A percentile compares a stretch with the other conserved stretches of the same genome.
These are phyloP conservation scores for Stygiomarasmius scandens DNA, from an alignment of 1,284 basidiomycete genomes.

Conservation along the genomic window DNA sequence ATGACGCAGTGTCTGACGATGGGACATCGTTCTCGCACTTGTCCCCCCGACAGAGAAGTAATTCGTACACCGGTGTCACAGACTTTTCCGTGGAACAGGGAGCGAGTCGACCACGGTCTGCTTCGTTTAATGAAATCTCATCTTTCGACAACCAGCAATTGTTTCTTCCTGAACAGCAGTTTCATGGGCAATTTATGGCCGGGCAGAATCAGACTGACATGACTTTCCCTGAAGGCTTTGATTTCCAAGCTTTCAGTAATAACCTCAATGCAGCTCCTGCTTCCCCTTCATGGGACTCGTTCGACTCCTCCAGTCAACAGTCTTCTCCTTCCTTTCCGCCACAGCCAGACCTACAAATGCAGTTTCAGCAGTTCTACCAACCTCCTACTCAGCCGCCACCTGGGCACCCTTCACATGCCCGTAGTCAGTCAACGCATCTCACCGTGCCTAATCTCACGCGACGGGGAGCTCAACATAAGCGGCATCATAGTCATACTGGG, in stretches of 20 bases:
- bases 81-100: slow-evolving; percentile 5
- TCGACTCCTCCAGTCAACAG: neutral
- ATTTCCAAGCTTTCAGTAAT: neutral
- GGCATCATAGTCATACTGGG: slow-evolving; percentile 12
- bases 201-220: neutral
- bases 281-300: neutral
- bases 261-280: neutral
- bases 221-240: neutral
- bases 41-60: slow-evolving; percentile 11
- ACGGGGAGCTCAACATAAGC: slow-evolving; percentile 5
- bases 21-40: neutral
- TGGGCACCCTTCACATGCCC: slow-evolving; percentile 2
- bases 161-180: neutral
- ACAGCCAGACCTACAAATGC: neutral
- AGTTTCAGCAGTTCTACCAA: neutral
- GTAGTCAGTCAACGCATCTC: slow-evolving; percentile 11
- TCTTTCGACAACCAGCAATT: neutral
- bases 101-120: slow-evolving; percentile 8
- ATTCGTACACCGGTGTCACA: slow-evolving; percentile 10
- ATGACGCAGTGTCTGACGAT: slow-evolving; percentile 1
- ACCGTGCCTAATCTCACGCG: slow-evolving; percentile 11
- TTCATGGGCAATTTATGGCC: neutral
- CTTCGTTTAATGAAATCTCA: slow-evolving; percentile 10
- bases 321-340: neutral
- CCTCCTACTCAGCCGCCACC: slow-evolving; percentile 5